These are phyloP conservation scores for Plasmodium yoelii DNA, from an alignment of 169 alveolate genomes.

Conservation along the genomic window DNA sequence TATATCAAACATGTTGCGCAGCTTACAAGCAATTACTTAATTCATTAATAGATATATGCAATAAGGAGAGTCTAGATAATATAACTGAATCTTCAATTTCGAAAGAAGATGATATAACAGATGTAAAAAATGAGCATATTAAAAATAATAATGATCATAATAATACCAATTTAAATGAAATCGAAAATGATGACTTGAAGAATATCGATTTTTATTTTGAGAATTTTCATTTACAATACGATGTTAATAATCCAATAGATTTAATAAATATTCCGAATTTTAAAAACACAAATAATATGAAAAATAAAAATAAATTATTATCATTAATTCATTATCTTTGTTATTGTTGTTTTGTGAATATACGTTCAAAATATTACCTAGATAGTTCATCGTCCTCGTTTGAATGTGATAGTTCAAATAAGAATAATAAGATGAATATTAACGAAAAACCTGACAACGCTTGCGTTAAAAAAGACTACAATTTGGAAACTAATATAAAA, in stretches of 20 bases:
- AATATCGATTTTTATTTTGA: conserved; percentile 43
- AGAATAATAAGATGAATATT: conserved; percentile 1
- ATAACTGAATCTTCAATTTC: neutral
- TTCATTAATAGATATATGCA: conserved; percentile 65
- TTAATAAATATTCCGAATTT: conserved; percentile 30
- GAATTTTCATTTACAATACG: conserved; percentile 47
- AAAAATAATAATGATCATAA: neutral
- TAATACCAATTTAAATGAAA: neutral
- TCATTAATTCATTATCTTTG: conserved; percentile 75
- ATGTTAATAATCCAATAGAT: conserved; percentile 42
- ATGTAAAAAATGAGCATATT: neutral
- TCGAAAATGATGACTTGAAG: neutral
- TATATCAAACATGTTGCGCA: conserved; percentile 71
- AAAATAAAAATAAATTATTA: conserved; percentile 54
- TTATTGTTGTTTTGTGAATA: conserved; percentile 73
- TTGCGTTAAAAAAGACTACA: neutral
- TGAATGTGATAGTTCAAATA: neutral
- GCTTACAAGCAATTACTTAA: conserved; percentile 62
- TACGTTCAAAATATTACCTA: conserved; percentile 29
- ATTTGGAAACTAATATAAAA: neutral
- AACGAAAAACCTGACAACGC: neutral
- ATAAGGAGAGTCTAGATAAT: conserved; percentile 20
- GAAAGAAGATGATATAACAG: conserved; percentile 1
- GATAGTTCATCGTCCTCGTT: neutral
- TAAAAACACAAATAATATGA: conserved; percentile 15